Percentiles rank a stretch among this genome's conserved stretches.
Evolutionary conservation across 306 rosid genomes (phyloP).

Genomic region (Prunus persica): DNA sequence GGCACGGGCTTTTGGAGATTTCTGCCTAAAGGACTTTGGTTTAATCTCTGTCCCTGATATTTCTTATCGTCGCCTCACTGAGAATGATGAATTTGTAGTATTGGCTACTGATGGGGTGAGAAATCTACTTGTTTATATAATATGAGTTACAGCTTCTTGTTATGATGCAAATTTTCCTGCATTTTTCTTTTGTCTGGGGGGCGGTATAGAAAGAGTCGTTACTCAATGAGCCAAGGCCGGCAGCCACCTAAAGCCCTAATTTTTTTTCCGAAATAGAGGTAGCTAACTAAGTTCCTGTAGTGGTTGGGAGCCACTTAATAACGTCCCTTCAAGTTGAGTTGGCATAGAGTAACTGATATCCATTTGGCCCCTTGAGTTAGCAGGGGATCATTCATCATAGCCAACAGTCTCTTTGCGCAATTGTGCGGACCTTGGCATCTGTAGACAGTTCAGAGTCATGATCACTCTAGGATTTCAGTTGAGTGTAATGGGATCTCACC

Average conservation of each 20-base stretch:
- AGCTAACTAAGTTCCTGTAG: neutral
- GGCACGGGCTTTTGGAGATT: conserved; percentile 91
- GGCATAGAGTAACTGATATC: neutral
- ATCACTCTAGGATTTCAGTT: neutral
- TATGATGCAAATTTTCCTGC: neutral
- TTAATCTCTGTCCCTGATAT: conserved; percentile 72
- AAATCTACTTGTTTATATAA: neutral
- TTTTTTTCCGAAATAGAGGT: too few relatives aligned
- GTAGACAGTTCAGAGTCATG: neutral
- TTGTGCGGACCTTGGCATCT: neutral
- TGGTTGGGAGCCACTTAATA: neutral
- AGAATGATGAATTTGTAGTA: conserved; percentile 70
- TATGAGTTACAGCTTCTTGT: neutral
- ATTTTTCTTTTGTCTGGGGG: neutral
- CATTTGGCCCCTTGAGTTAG: neutral
- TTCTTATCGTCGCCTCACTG: conserved; percentile 40
- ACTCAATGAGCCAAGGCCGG: too few relatives aligned
- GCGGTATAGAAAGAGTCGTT: too few relatives aligned
- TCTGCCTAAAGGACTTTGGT: conserved; percentile 76
- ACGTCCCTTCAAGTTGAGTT: neutral
- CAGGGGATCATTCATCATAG: neutral
- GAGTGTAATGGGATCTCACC: neutral
- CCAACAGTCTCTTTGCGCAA: neutral
- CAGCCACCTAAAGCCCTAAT: too few relatives aligned
- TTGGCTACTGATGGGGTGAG: conserved; percentile 91